These are phyloP conservation scores for Lentinula aciculospora DNA, from an alignment of 768 basidiomycete genomes.

Conservation along the genomic window DNA sequence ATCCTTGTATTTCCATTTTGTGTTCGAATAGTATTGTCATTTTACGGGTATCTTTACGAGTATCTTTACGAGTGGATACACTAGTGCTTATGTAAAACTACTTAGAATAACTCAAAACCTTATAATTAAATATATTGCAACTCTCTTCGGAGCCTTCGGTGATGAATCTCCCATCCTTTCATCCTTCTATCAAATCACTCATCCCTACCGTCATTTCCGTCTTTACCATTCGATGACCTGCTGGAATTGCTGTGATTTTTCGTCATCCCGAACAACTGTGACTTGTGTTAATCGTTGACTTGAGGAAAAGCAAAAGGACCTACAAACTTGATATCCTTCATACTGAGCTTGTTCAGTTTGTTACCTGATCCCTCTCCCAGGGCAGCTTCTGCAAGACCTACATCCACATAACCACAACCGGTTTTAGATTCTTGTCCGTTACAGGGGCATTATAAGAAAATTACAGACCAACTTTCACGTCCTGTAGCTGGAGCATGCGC, in stretches of 20 bases:
- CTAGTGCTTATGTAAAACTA: too few relatives aligned
- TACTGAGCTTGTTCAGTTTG: conserved; percentile 59
- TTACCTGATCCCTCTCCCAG: conserved; percentile 62
- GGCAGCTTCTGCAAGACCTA: conserved; percentile 62
- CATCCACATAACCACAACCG: background rate
- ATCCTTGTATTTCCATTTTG: too few relatives aligned
- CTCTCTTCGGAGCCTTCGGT: too few relatives aligned
- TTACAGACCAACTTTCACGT: conserved; percentile 50
- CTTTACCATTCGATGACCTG: background rate
- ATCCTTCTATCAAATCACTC: too few relatives aligned
- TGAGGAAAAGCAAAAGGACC: conserved; percentile 11
- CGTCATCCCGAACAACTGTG: conserved; percentile 32
- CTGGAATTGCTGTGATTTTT: background rate
- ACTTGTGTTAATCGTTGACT: conserved; percentile 12
- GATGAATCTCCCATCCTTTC: too few relatives aligned
- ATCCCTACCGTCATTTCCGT: background rate
- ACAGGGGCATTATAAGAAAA: background rate
- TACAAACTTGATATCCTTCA: conserved; percentile 64
- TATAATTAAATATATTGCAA: conserved; percentile 5
- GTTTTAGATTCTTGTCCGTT: too few relatives aligned
- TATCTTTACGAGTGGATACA: too few relatives aligned
- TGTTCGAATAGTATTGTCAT: too few relatives aligned
- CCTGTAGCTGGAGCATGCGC: conserved; percentile 69
- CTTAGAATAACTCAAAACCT: too few relatives aligned
- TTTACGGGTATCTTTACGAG: too few relatives aligned